Evolutionary conservation across 2,329 filamentous ascomycete genomes (phyloP).

Genomic region (Madurella mycetomatis): DNA sequence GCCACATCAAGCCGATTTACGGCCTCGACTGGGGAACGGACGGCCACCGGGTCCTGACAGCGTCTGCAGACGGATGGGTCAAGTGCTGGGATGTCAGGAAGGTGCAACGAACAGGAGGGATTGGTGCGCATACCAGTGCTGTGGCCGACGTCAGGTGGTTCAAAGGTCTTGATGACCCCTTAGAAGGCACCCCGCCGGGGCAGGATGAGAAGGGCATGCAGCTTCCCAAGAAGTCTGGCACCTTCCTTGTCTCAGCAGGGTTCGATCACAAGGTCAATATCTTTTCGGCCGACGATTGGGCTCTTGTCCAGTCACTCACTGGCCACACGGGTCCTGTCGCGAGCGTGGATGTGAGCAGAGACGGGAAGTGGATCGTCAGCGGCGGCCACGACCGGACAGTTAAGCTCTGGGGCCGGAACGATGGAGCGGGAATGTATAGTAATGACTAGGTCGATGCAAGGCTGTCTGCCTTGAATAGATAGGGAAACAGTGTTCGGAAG

Average conservation of each 20-base stretch:
- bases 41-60: conserved; percentile 86
- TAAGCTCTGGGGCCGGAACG: conserved; percentile 91
- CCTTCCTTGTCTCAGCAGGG: conserved; percentile 84
- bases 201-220: conserved; percentile 61
- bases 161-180: conserved; percentile 75
- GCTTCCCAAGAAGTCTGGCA: conserved; percentile 78
- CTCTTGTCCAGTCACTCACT: conserved; percentile 76
- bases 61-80: conserved; percentile 89
- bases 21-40: conserved; percentile 89
- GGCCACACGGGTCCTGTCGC: conserved; percentile 91
- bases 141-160: conserved; percentile 94
- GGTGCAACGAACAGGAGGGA: conserved; percentile 74
- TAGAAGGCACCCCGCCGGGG: conserved; percentile 56
- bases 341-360: conserved; percentile 80
- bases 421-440: conserved; percentile 34
- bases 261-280: conserved; percentile 96
- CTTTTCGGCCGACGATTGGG: conserved; percentile 96
- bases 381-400: conserved; percentile 92
- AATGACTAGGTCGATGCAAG: conserved; percentile 3
- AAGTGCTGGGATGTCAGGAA: conserved; percentile 98
- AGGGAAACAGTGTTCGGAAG: too few species aligned
- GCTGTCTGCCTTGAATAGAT: not conserved
- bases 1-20: conserved; percentile 85
- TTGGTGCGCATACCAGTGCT: conserved; percentile 86
- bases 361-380: conserved; percentile 89